Conservation (phyloP, 2,329 filamentous ascomycete species). For the Penicillium fuscoglaucum region DNA sequence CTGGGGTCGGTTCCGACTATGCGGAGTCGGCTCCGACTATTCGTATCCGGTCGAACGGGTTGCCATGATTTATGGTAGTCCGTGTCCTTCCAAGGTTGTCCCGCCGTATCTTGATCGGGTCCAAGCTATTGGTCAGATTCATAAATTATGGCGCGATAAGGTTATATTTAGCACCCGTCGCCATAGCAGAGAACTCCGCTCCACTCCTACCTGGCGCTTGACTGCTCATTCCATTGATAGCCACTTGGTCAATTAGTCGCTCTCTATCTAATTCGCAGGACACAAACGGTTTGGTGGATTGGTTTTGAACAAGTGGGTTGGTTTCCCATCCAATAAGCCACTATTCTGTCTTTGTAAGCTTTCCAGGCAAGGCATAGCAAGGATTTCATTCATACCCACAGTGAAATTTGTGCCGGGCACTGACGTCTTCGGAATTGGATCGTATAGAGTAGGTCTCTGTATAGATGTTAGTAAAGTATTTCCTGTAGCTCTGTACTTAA, state of each 20-base stretch:
- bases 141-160: background rate
- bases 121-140: background rate
- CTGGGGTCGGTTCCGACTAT: constrained; percentile 50
- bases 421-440: constrained; percentile 52
- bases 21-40: constrained; percentile 52
- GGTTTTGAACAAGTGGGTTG: constrained; percentile 62
- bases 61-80: constrained; percentile 64
- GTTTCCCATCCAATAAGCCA: constrained; percentile 60
- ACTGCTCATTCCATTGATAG: constrained; percentile 56
- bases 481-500: too few species aligned
- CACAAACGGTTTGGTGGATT: constrained; percentile 53
- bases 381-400: constrained; percentile 52
- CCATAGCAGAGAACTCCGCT: background rate
- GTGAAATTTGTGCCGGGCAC: constrained; percentile 26
- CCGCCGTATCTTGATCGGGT: background rate
- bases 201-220: constrained; percentile 12
- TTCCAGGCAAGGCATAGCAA: constrained; percentile 60
- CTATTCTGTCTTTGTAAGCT: constrained; percentile 52
- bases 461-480: background rate
- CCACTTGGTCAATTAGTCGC: constrained; percentile 59
- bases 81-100: constrained; percentile 48
- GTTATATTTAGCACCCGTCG: background rate
- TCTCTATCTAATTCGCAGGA: constrained; percentile 56
- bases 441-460: constrained; percentile 54
- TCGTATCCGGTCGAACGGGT: constrained; percentile 53